phyloP scores from a whole-genome alignment of 2,329 filamentous ascomycete species.

The Zelopaecilomyces penicillatus region DNA sequence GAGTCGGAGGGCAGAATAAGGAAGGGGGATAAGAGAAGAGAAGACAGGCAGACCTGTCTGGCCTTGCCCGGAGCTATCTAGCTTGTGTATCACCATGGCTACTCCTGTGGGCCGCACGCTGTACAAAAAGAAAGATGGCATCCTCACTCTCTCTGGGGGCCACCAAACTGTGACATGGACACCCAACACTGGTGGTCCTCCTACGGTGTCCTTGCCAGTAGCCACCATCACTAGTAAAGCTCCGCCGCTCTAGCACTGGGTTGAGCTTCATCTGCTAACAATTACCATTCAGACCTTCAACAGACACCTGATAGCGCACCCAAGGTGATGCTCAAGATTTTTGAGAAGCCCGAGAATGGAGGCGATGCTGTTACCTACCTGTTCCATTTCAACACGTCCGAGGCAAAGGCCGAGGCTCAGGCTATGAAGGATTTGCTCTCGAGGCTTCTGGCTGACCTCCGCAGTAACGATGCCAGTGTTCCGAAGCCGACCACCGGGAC shows the following conservation, averaged over 20 bases:
- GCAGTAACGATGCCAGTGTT: constrained; percentile 44
- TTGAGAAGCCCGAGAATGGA: constrained; percentile 57
- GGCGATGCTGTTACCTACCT: constrained; percentile 62
- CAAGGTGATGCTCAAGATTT: constrained; percentile 91
- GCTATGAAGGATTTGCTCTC: constrained; percentile 76
- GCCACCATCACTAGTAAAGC: constrained; percentile 68
- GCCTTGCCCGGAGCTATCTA: no score
- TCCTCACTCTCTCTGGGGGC: constrained; percentile 66
- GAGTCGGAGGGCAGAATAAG: no score
- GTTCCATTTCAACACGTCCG: constrained; percentile 79
- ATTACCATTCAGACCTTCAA: constrained; percentile 62
- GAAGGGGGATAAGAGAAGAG: no score
- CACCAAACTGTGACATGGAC: constrained; percentile 73
- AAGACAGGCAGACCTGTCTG: no score
- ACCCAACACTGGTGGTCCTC: constrained; percentile 54
- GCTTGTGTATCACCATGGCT: constrained; percentile 34
- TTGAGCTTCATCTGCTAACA: not conserved
- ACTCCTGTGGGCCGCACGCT: constrained; percentile 57
- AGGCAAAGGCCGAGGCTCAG: constrained; percentile 77
- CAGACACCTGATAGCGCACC: constrained; percentile 82
- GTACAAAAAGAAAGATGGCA: constrained; percentile 96
- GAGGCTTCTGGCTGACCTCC: constrained; percentile 62
- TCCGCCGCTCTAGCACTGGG: not conserved
- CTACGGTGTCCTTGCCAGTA: constrained; percentile 62
- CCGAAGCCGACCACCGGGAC: constrained; percentile 36